Evolutionary conservation across 129 eudicot genomes (phyloP).

Genomic region (Flaveria linearis): DNA sequence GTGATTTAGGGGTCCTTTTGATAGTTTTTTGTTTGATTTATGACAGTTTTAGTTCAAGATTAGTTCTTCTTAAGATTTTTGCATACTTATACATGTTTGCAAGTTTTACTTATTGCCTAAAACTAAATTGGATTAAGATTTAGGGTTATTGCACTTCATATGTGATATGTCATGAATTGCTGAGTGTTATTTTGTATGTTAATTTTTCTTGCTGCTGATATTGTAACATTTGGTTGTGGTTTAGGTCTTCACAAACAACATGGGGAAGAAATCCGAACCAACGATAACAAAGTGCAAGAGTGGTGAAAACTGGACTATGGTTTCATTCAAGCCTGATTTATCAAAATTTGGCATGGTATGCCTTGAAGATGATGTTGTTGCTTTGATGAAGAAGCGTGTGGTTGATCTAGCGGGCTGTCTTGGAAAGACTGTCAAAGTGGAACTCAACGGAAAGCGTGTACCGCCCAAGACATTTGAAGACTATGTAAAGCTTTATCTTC

Average conservation of each 20-base stretch:
- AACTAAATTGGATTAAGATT: neutral
- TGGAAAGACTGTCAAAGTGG: conserved; percentile 78
- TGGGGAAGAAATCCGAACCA: conserved; percentile 86
- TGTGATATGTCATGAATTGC: neutral
- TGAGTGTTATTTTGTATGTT: neutral
- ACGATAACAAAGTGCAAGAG: conserved; percentile 70
- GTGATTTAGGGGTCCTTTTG: neutral
- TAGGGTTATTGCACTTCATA: neutral
- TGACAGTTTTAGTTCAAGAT: neutral
- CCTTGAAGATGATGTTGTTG: conserved; percentile 88
- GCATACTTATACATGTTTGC: neutral
- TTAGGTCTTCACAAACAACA: conserved; percentile 78
- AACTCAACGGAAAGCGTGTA: conserved; percentile 63
- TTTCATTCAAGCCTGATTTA: conserved; percentile 87
- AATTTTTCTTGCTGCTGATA: neutral
- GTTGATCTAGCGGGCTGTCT: conserved; percentile 90
- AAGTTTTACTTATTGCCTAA: neutral
- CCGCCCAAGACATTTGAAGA: conserved; percentile 73
- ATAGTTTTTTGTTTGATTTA: neutral
- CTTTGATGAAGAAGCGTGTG: conserved; percentile 91
- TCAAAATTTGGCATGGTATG: conserved; percentile 69
- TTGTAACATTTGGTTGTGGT: conserved; percentile 11
- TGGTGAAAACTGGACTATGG: conserved; percentile 91
- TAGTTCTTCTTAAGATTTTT: neutral
- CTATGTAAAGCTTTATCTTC: conserved; percentile 69